These are phyloP conservation scores for Calophaca sinica DNA, from an alignment of 306 rosid species.

Conservation along the genomic window DNA sequence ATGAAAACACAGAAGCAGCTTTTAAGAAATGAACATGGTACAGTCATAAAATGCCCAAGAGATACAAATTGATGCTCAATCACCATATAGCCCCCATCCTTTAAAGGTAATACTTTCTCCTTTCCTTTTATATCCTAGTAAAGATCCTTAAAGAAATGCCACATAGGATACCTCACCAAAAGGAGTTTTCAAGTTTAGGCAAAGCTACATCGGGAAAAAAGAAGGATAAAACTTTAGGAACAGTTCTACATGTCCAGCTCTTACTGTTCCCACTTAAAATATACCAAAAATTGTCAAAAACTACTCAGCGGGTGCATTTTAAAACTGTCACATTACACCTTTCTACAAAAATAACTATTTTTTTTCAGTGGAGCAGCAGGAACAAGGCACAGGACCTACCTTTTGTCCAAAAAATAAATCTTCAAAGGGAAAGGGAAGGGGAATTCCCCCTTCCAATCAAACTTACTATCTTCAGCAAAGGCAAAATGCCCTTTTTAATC, in stretches of 20 bases:
- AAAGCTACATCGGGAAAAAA: no score
- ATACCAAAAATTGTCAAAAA: no score
- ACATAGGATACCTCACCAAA: constrained; percentile 8
- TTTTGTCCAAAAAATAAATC: no score
- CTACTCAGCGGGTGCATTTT: no score
- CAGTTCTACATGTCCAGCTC: no score
- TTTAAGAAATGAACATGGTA: constrained; percentile 41
- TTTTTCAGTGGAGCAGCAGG: no score
- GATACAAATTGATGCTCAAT: constrained; percentile 27
- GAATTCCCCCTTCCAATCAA: constrained; percentile 33
- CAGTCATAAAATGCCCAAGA: constrained; percentile 10
- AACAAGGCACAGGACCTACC: no score
- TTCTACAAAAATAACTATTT: no score
- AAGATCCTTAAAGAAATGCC: not conserved
- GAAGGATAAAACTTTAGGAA: no score
- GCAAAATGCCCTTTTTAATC: constrained; percentile 27
- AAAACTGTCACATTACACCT: no score
- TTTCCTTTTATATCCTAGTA: not conserved
- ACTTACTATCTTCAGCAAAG: constrained; percentile 3
- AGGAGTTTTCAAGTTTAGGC: not conserved
- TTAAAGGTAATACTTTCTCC: not conserved
- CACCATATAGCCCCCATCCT: not conserved
- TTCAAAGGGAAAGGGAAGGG: no score
- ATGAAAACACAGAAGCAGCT: constrained; percentile 38
- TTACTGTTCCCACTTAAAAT: no score